A percentile compares a stretch with the other conserved stretches of the same genome.
These are phyloP conservation scores for Candida albicans DNA, from an alignment of 1,139 yeast genomes.

Conservation along the genomic window DNA sequence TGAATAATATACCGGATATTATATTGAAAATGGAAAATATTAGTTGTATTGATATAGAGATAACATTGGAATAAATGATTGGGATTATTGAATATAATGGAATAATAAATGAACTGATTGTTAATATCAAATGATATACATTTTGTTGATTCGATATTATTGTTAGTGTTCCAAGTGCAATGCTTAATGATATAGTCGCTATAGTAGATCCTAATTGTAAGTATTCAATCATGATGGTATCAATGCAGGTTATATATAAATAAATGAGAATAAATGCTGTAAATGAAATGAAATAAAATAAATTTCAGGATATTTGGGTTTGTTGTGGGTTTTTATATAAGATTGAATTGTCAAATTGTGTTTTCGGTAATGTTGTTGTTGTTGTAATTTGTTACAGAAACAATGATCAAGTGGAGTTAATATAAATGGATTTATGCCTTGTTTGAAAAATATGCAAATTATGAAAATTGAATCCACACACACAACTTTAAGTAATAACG, in stretches of 20 bases:
- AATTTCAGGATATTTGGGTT: too few species aligned
- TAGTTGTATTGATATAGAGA: constrained; percentile 10
- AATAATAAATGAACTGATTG: constrained; percentile 8
- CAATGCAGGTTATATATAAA: neutral
- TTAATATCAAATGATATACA: constrained; percentile 7
- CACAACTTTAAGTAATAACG: too few species aligned
- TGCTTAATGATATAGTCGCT: neutral
- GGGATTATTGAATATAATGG: constrained; percentile 5
- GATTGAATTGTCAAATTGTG: too few species aligned
- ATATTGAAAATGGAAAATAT: constrained; percentile 17
- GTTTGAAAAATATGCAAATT: too few species aligned
- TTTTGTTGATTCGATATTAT: neutral
- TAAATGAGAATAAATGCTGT: neutral
- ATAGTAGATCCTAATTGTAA: neutral
- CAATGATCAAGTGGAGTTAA: too few species aligned
- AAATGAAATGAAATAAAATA: neutral
- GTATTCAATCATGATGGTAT: neutral
- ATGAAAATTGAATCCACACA: too few species aligned
- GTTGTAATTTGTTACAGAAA: too few species aligned
- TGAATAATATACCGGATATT: constrained; percentile 20
- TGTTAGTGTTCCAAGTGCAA: neutral
- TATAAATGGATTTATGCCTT: too few species aligned
- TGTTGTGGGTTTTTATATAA: too few species aligned
- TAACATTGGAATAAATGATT: constrained; percentile 3
- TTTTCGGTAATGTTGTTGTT: too few species aligned